Percentiles rank a stretch among this genome's conserved stretches.
Conservation (phyloP, 2,329 filamentous ascomycete species). For the Calycina marina region DNA sequence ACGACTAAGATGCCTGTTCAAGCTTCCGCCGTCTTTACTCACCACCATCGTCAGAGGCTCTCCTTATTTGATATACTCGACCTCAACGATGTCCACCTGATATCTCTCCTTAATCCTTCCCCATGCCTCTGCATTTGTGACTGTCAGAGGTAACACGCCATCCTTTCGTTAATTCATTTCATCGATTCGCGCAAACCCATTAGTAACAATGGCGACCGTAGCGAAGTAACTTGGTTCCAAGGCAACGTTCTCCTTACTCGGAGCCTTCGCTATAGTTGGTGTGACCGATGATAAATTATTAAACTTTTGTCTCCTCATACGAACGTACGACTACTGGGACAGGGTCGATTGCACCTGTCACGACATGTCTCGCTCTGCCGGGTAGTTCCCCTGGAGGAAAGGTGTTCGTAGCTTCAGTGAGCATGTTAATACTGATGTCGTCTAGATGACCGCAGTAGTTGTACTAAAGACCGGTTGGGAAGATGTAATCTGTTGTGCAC, state of each 20-base stretch:
- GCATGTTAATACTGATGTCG: slow-evolving; percentile 26
- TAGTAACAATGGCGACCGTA: slow-evolving; percentile 16
- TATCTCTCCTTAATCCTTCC: slow-evolving; percentile 8
- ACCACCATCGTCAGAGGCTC: slow-evolving; percentile 3
- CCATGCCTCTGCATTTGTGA: slow-evolving; percentile 11
- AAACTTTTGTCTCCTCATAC: slow-evolving; percentile 11
- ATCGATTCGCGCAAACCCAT: slow-evolving; percentile 19
- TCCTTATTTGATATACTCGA: slow-evolving; percentile 3
- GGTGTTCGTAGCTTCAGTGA: slow-evolving; percentile 23
- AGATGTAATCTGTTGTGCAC: slow-evolving; percentile 27
- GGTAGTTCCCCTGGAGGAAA: slow-evolving; percentile 4
- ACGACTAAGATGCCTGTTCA: slow-evolving; percentile 5
- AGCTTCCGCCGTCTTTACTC: slow-evolving; percentile 3
- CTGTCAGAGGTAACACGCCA: slow-evolving; percentile 19
- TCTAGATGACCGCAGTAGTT: slow-evolving; percentile 26
- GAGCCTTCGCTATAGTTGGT: slow-evolving; percentile 21
- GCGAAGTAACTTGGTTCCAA: slow-evolving; percentile 18
- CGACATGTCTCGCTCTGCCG: background rate
- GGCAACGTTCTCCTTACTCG: slow-evolving; percentile 18
- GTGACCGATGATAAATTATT: slow-evolving; percentile 24
- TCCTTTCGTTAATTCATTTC: slow-evolving; percentile 22
- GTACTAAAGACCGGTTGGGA: slow-evolving; percentile 26
- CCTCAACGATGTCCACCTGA: slow-evolving; percentile 3
- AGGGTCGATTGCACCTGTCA: slow-evolving; percentile 1
- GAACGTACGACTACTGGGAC: slow-evolving; percentile 20